Evolutionary conservation across 768 basidiomycete species (phyloP).

Genomic region (Pisolithus marmoratus): DNA sequence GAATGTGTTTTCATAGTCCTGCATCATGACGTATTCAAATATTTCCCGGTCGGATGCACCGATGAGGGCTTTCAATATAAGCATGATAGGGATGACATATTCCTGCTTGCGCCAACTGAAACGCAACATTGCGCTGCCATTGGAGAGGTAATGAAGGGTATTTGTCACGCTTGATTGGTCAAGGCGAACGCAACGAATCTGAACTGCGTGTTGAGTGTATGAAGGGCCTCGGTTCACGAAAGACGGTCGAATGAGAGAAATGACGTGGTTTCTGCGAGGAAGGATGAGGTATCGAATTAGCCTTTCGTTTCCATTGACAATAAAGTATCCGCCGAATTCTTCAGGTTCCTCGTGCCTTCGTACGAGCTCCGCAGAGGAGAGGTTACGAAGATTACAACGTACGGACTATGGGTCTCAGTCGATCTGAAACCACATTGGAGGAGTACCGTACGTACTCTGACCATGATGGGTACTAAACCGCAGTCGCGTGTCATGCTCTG

Average conservation of each 20-base stretch:
- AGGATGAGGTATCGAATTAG: conserved; percentile 96
- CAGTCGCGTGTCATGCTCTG: conserved; percentile 75
- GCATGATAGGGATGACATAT: conserved; percentile 96
- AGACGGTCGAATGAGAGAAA: conserved; percentile 84
- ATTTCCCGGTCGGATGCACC: conserved; percentile 93
- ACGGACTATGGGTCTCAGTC: conserved; percentile 53
- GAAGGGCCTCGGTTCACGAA: conserved; percentile 91
- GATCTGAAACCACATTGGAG: background rate
- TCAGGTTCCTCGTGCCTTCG: conserved; percentile 91
- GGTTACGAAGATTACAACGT: conserved; percentile 82
- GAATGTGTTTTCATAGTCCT: conserved; percentile 96
- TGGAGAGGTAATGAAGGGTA: conserved; percentile 94
- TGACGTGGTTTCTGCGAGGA: conserved; percentile 92
- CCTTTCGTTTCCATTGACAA: conserved; percentile 98
- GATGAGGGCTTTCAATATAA: conserved; percentile 89
- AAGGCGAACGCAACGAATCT: conserved; percentile 89
- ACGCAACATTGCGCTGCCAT: conserved; percentile 93
- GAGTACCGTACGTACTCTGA: conserved; percentile 61
- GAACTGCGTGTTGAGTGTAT: conserved; percentile 91
- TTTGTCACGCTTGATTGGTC: conserved; percentile 95
- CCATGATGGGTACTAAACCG: conserved; percentile 94
- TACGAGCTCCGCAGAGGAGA: conserved; percentile 85
- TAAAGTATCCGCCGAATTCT: conserved; percentile 98
- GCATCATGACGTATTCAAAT: conserved; percentile 94
- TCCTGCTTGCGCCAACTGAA: conserved; percentile 98